Evolutionary conservation across 1,284 basidiomycete species (phyloP), one percentile per base, ranked within the genome.

Genomic region (Ceratobasidium sp.): DNA sequence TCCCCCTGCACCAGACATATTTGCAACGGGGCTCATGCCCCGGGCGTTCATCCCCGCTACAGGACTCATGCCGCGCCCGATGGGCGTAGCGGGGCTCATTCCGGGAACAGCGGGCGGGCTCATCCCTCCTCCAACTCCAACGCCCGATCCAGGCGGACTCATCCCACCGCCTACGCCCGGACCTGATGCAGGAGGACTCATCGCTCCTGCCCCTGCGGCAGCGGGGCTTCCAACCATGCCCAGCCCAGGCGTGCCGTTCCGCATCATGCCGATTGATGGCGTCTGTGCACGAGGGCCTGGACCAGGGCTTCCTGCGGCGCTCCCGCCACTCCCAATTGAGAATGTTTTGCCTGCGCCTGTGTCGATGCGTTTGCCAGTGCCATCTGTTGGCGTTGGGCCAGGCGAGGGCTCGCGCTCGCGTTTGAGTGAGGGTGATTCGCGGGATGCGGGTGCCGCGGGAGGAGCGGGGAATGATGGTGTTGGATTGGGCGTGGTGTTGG

Each of bases 351-450:
- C 54, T 36, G 48, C 67, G 27, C 67, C 67, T 14, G 67, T 72
- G 27, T 72, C 67, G 44, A 60, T 45, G 56, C 67, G 67, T 41
- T 72, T 72, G 31, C 31, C n/a, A 33, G 33, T 14, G 6, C 36
- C 36, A 11, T 41, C 36, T 24, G 60, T 63, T 27, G 47, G 44
- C 44, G 56, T 29, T 44, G 67, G 44, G 8, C 54, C 44, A 2
- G 67, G 67, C 1, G 67, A 72, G 2, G 67, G 19, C 9, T 72
- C 67, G 44, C 67, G 54, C 33, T 72, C 67, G 41, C 67, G 67
- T 45, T 72, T 72, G 67, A 72, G 67, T 19, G 67, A 72, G 1
- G 67, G 67, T 27, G 67, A 72, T n/a, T 54, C 66, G 51, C 66
- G 66, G 5, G 54, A n/a, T 2, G 54, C 8, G 4, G 36, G 36